Percentiles rank a stretch among this genome's conserved stretches.
phyloP scores from a whole-genome alignment of 768 basidiomycete genomes.

The Amanita pallidorosea region DNA sequence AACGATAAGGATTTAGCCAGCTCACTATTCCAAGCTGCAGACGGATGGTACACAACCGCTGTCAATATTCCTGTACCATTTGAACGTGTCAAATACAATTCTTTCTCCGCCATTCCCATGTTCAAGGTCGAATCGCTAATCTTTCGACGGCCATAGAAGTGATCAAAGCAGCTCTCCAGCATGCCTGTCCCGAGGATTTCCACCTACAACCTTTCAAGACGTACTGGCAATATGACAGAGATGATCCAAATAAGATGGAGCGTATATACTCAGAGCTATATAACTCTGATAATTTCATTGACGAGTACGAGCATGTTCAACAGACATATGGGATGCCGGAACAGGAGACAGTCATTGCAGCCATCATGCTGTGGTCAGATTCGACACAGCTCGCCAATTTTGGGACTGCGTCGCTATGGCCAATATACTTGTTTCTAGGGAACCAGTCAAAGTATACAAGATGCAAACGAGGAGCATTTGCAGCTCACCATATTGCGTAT shows the following conservation, averaged over 20 bases:
- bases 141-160: constrained; percentile 12
- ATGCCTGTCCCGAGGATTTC: constrained; percentile 10
- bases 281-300: constrained; percentile 14
- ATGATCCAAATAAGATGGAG: constrained; percentile 6
- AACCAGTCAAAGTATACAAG: not conserved
- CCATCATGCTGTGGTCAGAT: not conserved
- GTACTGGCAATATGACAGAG: constrained; percentile 8
- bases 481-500: constrained; percentile 25
- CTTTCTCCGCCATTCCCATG: constrained; percentile 10
- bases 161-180: constrained; percentile 13
- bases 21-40: too few species aligned
- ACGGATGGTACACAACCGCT: too few species aligned
- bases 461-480: constrained; percentile 5
- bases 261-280: constrained; percentile 15
- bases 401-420: not conserved
- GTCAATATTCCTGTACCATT: too few species aligned
- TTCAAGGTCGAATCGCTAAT: constrained; percentile 16
- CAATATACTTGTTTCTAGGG: not conserved
- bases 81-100: too few species aligned
- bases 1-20: too few species aligned
- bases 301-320: constrained; percentile 10
- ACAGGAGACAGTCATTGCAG: not conserved
- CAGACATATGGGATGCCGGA: constrained; percentile 3
- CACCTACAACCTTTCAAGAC: constrained; percentile 20
- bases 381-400: not conserved